Percentiles rank a stretch among this genome's conserved stretches.
Evolutionary conservation across 2,329 filamentous ascomycete species (phyloP).

Genomic region (Cryphonectria parasitica): DNA sequence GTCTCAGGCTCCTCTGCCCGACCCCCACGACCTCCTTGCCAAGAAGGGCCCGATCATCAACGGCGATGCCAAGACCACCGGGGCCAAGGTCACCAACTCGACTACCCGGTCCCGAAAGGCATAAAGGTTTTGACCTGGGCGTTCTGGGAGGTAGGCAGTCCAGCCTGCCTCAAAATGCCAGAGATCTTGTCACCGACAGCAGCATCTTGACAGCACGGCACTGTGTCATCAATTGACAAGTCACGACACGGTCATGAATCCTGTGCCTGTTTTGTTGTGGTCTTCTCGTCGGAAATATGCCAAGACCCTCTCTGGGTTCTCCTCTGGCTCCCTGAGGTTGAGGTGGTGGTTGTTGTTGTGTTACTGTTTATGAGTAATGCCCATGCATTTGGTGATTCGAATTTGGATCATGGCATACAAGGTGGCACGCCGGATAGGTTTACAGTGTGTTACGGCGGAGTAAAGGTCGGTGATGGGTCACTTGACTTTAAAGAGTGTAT

Average conservation of each 20-base stretch:
- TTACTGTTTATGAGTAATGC: slow-evolving; percentile 22
- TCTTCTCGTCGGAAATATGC: background rate
- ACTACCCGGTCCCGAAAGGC: slow-evolving; percentile 73
- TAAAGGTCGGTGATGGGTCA: slow-evolving; percentile 5
- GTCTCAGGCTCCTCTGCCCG: slow-evolving; percentile 72
- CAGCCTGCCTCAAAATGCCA: background rate
- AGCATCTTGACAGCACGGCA: background rate
- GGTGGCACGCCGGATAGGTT: slow-evolving; percentile 1
- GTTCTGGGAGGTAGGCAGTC: slow-evolving; percentile 4
- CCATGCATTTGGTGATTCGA: background rate
- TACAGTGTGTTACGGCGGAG: slow-evolving; percentile 9
- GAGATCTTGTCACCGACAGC: background rate
- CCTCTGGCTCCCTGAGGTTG: slow-evolving; percentile 8
- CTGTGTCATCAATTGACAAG: background rate
- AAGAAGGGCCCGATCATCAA: slow-evolving; percentile 48
- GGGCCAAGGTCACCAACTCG: slow-evolving; percentile 61
- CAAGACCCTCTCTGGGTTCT: background rate
- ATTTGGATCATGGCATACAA: background rate
- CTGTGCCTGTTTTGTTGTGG: background rate
- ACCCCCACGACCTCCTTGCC: slow-evolving; percentile 75
- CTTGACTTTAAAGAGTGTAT: slow-evolving; percentile 17
- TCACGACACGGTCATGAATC: background rate
- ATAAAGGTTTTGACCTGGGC: slow-evolving; percentile 43
- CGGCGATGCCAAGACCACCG: slow-evolving; percentile 57
- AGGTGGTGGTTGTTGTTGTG: slow-evolving; percentile 10